These are phyloP conservation scores for Ammopiptanthus mongolicus DNA, from an alignment of 306 rosid genomes.

Conservation along the genomic window DNA sequence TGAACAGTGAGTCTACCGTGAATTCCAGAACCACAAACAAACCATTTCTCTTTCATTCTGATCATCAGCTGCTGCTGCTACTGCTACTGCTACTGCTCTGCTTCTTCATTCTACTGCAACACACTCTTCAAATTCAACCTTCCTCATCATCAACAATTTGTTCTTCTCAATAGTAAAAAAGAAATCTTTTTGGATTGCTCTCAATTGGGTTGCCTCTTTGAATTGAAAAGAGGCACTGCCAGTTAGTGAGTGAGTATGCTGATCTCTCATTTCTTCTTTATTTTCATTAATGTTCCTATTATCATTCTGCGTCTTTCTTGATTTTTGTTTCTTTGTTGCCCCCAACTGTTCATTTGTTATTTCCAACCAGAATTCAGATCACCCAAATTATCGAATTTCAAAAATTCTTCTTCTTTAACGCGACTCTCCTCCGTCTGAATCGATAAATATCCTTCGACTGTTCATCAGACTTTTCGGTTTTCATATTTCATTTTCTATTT, in stretches of 20 bases:
- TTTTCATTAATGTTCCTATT: background rate
- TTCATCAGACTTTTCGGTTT: background rate
- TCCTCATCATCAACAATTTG: background rate
- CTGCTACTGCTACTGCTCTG: no score
- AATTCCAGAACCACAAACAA: background rate
- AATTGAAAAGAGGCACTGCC: background rate
- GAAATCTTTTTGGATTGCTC: background rate
- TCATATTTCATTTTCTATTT: background rate
- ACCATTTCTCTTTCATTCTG: no score
- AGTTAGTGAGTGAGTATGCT: background rate
- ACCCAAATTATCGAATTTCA: background rate
- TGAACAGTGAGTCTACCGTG: background rate
- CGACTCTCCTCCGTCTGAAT: background rate
- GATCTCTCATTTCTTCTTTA: background rate
- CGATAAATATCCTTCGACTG: no score
- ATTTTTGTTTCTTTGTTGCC: background rate
- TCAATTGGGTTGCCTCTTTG: background rate
- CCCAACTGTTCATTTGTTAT: background rate
- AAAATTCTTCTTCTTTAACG: background rate
- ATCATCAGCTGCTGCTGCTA: no score
- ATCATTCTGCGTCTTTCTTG: constrained; percentile 12
- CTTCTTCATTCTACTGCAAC: background rate
- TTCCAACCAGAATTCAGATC: background rate
- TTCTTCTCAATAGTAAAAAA: background rate
- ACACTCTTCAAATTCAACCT: no score